Evolutionary conservation across 495 filamentous ascomycete species (phyloP), one percentile per base, ranked within the genome.

Genomic region (Coniosporium apollinis): DNA sequence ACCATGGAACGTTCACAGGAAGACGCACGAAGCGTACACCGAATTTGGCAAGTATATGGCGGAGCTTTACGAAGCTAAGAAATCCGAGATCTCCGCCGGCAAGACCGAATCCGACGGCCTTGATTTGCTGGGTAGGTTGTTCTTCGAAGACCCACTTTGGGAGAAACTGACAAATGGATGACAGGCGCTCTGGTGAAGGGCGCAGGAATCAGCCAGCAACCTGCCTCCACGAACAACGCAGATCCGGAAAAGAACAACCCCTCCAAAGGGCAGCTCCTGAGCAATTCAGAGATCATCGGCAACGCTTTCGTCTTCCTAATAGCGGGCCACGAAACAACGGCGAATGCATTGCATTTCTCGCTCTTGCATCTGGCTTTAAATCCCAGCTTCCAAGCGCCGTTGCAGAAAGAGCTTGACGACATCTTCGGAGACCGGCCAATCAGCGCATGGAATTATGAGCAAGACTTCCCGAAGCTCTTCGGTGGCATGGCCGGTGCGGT

Each of bases 291-390:
- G 30, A 72, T 83, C 42, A 59, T 78, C 17, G 74, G 72, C 20
- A 79, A 83, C 46, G 68, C 74, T 8, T 83, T 79, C 51, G 67
- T 81, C 45, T 73, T 79, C 50, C 67, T 73, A 26, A 57, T 82
- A 10, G 76, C 78, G 1, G 78, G 78, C 15, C 78, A 83, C 50
- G 78, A 82, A 48, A 78, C 78, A 1, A 70, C 74, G 3, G 75
- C 76, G 30, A 79, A 79, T 52, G 62, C 63, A 1, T 52, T 78
- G 7, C 73, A 80, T 47, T 79, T 72, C 46, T 55, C 66, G 10
- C 51, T 81, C 1, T 30, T 76, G 30, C 58, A 65, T 36, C 65
- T 83, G 1, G 78, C 78, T 17, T 61, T 65, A 39, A 62, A 75
- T 51, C 64, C 66, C 11, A 33, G 51, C 2, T 57, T 59, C 11